Conservation (phyloP, 306 rosid genomes). For the Sechiopsis laciniata region DNA sequence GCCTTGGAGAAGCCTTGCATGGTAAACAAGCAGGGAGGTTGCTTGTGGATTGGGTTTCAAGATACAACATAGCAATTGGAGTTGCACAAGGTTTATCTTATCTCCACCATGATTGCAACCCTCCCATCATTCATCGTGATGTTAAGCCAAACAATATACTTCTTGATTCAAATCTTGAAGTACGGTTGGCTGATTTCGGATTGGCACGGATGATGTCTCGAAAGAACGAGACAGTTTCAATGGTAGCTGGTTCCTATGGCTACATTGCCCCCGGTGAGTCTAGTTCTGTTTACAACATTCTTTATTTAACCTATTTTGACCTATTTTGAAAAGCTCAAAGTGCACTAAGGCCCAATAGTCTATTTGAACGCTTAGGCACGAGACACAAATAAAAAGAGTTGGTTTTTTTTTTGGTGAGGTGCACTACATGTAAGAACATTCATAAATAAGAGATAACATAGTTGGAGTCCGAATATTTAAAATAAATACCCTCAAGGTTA, state of each 20-base stretch:
- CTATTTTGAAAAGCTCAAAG: too few species aligned
- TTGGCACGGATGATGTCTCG: conserved; percentile 82
- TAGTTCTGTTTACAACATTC: background rate
- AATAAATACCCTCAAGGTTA: too few species aligned
- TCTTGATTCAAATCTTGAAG: conserved; percentile 86
- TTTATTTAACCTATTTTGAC: too few species aligned
- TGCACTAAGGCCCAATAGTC: too few species aligned
- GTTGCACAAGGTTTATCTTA: conserved; percentile 90
- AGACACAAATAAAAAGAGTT: too few species aligned
- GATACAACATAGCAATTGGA: conserved; percentile 86
- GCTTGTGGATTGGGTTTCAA: conserved; percentile 87
- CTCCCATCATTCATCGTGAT: conserved; percentile 83
- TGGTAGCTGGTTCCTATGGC: conserved; percentile 95
- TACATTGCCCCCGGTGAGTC: conserved; percentile 95
- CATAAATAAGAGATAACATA: too few species aligned
- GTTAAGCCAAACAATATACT: conserved; percentile 84
- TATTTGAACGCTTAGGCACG: too few species aligned
- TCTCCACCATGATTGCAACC: conserved; percentile 92
- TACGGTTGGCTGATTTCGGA: conserved; percentile 90
- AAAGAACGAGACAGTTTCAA: conserved; percentile 86
- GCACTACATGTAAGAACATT: too few species aligned
- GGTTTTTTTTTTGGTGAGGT: too few species aligned
- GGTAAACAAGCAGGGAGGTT: conserved; percentile 52
- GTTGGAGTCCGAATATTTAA: too few species aligned
- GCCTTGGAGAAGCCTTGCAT: conserved; percentile 87